Percentiles rank a stretch among this genome's conserved stretches.
These are phyloP conservation scores for Ilex paraguariensis DNA, from an alignment of 305 asterid species.

Conservation along the genomic window DNA sequence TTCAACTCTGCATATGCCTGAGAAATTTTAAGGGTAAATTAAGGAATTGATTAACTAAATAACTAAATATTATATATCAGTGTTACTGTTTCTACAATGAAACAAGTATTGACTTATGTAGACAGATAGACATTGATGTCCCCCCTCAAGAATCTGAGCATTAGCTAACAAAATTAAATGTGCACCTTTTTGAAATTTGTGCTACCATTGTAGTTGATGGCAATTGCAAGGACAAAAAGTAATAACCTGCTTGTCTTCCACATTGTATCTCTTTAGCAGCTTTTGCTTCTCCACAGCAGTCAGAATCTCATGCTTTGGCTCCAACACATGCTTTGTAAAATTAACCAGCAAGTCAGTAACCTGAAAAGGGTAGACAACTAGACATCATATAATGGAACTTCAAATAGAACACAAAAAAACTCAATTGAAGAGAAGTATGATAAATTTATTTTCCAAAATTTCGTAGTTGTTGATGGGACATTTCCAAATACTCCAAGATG, in stretches of 20 bases:
- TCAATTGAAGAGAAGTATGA: not conserved
- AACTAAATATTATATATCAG: too few relatives aligned
- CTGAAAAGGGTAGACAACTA: constrained; percentile 22
- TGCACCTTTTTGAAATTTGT: too few relatives aligned
- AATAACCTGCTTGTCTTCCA: constrained; percentile 37
- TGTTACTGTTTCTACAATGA: too few relatives aligned
- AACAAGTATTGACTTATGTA: too few relatives aligned
- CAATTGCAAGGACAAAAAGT: not conserved
- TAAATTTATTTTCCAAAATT: too few relatives aligned
- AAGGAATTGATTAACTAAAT: too few relatives aligned
- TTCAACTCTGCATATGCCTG: too few relatives aligned
- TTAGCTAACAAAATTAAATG: not conserved
- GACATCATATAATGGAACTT: constrained; percentile 2
- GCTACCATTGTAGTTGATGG: too few relatives aligned
- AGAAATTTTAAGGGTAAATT: too few relatives aligned
- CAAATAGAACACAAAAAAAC: not conserved
- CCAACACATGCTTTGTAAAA: constrained; percentile 32
- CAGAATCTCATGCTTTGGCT: constrained; percentile 33
- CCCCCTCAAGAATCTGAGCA: not conserved
- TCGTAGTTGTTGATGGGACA: too few relatives aligned
- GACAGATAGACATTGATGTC: too few relatives aligned
- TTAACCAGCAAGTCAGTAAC: constrained; percentile 40
- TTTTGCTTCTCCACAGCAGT: constrained; percentile 33
- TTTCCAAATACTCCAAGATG: too few relatives aligned
- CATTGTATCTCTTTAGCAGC: constrained; percentile 25